Percentiles rank a stretch among this genome's conserved stretches.
phyloP scores from a whole-genome alignment of 2,329 filamentous ascomycete species.

The Emmonsiellopsis sp. region DNA sequence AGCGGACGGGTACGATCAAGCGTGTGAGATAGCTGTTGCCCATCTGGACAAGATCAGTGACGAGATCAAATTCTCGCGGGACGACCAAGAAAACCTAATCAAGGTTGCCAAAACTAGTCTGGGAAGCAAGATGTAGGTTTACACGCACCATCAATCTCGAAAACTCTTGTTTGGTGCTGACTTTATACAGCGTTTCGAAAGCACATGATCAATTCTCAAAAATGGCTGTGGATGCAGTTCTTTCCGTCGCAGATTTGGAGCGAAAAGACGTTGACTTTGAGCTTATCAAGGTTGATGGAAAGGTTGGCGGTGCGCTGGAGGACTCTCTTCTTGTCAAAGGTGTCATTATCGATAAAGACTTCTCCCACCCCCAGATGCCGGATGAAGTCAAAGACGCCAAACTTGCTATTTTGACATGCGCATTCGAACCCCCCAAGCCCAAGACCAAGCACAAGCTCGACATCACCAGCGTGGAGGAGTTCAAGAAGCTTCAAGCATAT shows the following conservation, averaged over 20 bases:
- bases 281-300: slow-evolving; percentile 97
- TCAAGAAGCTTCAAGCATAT: slow-evolving; percentile 94
- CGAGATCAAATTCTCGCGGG: slow-evolving; percentile 71
- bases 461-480: slow-evolving; percentile 93
- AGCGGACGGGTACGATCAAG: slow-evolving; percentile 94
- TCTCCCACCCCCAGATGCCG: slow-evolving; percentile 98
- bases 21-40: slow-evolving; percentile 89
- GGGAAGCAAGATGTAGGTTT: slow-evolving; percentile 76
- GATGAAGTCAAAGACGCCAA: slow-evolving; percentile 91
- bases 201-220: slow-evolving; percentile 96
- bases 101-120: slow-evolving; percentile 93
- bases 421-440: slow-evolving; percentile 96
- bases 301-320: slow-evolving; percentile 88
- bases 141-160: neutral
- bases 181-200: slow-evolving; percentile 62
- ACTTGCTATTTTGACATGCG: slow-evolving; percentile 93
- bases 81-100: slow-evolving; percentile 74
- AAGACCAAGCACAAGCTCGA: slow-evolving; percentile 99
- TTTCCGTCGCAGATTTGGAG: slow-evolving; percentile 91
- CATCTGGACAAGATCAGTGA: slow-evolving; percentile 92
- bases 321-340: slow-evolving; percentile 93
- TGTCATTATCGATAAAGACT: slow-evolving; percentile 98
- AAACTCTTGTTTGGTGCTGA: slow-evolving; percentile 3
- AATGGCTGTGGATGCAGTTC: slow-evolving; percentile 92
- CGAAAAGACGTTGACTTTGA: slow-evolving; percentile 98